A percentile compares a stretch with the other conserved stretches of the same genome.
Evolutionary conservation across 1,284 basidiomycete genomes (phyloP).

Genomic region (Cryptococcus sp.): DNA sequence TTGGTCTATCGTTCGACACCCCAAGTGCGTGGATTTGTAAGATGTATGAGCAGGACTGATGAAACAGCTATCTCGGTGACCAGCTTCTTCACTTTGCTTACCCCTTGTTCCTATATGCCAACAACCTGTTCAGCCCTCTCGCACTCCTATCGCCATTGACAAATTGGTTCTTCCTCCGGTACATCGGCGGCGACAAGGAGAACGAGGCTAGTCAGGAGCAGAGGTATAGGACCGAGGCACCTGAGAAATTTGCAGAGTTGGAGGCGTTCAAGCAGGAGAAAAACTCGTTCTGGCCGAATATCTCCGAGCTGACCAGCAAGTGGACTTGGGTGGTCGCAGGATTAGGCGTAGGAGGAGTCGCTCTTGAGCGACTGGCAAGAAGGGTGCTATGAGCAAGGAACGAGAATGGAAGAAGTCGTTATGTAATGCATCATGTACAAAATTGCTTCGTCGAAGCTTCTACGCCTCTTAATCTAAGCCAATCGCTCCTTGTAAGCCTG

Average conservation of each 20-base stretch:
- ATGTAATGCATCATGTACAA: background rate
- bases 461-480: background rate
- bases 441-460: background rate
- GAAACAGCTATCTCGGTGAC: slow-evolving; percentile 26
- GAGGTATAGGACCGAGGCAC: slow-evolving; percentile 14
- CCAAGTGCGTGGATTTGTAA: slow-evolving; percentile 18
- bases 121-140: slow-evolving; percentile 18
- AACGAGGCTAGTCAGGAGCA: slow-evolving; percentile 16
- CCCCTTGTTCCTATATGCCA: slow-evolving; percentile 24
- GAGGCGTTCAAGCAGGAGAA: slow-evolving; percentile 16
- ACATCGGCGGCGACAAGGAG: slow-evolving; percentile 26
- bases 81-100: slow-evolving; percentile 22
- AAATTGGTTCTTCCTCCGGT: slow-evolving; percentile 25
- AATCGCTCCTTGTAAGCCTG: slow-evolving; percentile 68
- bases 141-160: slow-evolving; percentile 23
- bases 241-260: slow-evolving; percentile 15
- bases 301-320: slow-evolving; percentile 17
- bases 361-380: slow-evolving; percentile 14
- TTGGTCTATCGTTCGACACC: slow-evolving; percentile 30
- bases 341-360: slow-evolving; percentile 13
- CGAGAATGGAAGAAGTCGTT: background rate
- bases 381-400: slow-evolving; percentile 3
- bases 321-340: slow-evolving; percentile 20
- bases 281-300: slow-evolving; percentile 28
- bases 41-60: background rate